phyloP scores from a whole-genome alignment of 805 yeast genomes.

The Pichia cephalocereana region DNA sequence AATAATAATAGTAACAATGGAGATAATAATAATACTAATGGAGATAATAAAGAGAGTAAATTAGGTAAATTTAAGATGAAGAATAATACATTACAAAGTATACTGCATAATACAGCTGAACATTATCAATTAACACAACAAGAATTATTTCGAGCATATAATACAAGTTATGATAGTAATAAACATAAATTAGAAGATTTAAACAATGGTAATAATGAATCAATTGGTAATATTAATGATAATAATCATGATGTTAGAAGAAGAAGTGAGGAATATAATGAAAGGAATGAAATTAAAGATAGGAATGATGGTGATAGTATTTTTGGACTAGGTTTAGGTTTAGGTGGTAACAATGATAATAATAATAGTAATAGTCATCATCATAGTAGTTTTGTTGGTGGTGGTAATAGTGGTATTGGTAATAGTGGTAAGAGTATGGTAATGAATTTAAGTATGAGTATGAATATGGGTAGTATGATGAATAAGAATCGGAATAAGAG shows the following conservation, averaged over 20 bases:
- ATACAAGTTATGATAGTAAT: background rate
- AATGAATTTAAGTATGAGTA: background rate
- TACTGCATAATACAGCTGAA: constrained; percentile 18
- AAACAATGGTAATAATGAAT: background rate
- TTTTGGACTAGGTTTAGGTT: background rate
- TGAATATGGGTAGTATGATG: background rate
- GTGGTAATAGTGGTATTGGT: background rate
- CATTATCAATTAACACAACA: constrained; percentile 13
- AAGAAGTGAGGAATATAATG: background rate
- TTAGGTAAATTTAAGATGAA: constrained; percentile 16
- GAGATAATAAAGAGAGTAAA: constrained; percentile 7
- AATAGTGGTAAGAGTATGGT: background rate
- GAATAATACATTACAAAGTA: constrained; percentile 18
- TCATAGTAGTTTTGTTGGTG: background rate
- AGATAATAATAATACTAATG: constrained; percentile 5
- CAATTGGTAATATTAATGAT: background rate
- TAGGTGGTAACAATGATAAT: background rate
- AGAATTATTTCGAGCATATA: constrained; percentile 4
- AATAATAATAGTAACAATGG: constrained; percentile 10
- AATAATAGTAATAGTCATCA: constrained; percentile 1
- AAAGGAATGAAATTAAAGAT: background rate
- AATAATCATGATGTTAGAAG: background rate
- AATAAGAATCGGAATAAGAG: background rate
- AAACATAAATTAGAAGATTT: background rate
- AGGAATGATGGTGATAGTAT: background rate